Percentiles rank a stretch among this genome's conserved stretches.
Evolutionary conservation across 2,329 filamentous ascomycete species (phyloP).

Genomic region (Onygenales sp.): DNA sequence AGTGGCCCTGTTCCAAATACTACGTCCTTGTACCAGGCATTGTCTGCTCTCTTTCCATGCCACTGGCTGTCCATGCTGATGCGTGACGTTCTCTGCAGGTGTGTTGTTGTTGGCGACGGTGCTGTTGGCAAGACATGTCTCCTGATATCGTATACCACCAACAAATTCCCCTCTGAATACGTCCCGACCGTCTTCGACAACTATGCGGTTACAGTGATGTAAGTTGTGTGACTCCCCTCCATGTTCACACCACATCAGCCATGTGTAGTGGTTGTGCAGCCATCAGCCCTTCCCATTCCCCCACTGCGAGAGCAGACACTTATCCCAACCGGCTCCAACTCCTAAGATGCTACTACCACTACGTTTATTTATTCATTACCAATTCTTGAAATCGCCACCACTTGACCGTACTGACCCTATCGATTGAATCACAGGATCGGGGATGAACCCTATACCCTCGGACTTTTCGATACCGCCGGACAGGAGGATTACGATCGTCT

Average conservation of each 20-base stretch:
- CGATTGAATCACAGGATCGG: constrained; percentile 63
- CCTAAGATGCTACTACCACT: background rate
- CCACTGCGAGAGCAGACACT: too few species aligned
- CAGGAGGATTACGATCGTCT: constrained; percentile 99
- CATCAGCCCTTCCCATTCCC: background rate
- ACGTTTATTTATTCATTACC: background rate
- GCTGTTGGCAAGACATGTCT: constrained; percentile 98
- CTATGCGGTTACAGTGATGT: constrained; percentile 99
- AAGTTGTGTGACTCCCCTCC: constrained; percentile 39
- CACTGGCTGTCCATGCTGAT: background rate
- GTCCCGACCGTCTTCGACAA: constrained; percentile 99
- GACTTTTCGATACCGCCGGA: constrained; percentile 95
- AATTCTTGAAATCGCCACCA: background rate
- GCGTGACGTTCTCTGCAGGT: constrained; percentile 46
- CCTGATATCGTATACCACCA: constrained; percentile 98
- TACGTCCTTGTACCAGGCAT: background rate
- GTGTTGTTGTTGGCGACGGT: constrained; percentile 98
- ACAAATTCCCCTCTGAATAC: constrained; percentile 99
- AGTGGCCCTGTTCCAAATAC: constrained; percentile 18
- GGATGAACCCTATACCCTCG: constrained; percentile 94
- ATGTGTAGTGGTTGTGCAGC: constrained; percentile 3
- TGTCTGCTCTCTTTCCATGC: constrained; percentile 11
- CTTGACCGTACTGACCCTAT: constrained; percentile 10
- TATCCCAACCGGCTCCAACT: too few species aligned
- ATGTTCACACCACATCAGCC: constrained; percentile 2